A percentile compares a stretch with the other conserved stretches of the same genome.
Evolutionary conservation across 331 rosid genomes (phyloP).

Genomic region (Ulmus americana): DNA sequence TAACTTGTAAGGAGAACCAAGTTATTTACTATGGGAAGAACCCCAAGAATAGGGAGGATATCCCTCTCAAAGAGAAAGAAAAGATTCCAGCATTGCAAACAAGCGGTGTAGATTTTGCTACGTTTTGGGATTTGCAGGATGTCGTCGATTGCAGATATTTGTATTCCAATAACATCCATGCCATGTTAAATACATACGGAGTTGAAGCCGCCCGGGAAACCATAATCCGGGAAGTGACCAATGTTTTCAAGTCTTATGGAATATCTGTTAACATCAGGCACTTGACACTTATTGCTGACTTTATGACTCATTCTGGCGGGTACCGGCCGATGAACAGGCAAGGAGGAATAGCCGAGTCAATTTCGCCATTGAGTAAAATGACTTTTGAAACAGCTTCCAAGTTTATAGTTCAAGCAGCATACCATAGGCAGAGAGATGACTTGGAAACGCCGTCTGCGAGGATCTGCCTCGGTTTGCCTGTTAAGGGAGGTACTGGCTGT

Average conservation of each 20-base stretch:
- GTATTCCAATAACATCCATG: constrained; percentile 66
- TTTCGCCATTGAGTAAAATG: constrained; percentile 76
- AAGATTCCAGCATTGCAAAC: constrained; percentile 69
- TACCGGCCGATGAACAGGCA: constrained; percentile 66
- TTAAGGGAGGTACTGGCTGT: constrained; percentile 78
- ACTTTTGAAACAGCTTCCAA: constrained; percentile 78
- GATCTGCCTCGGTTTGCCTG: constrained; percentile 85
- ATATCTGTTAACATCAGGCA: constrained; percentile 65
- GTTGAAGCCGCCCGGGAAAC: constrained; percentile 90
- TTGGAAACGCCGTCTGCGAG: constrained; percentile 88
- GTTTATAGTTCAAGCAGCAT: constrained; percentile 80
- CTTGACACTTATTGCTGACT: constrained; percentile 37
- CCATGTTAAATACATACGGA: constrained; percentile 62
- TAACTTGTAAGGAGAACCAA: constrained; percentile 67
- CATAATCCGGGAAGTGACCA: constrained; percentile 66
- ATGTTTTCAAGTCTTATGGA: constrained; percentile 77
- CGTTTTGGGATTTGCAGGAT: constrained; percentile 64
- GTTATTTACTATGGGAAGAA: constrained; percentile 64
- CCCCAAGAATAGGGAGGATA: constrained; percentile 34
- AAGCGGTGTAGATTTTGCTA: constrained; percentile 62
- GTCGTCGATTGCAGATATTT: constrained; percentile 59
- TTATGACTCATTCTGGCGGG: constrained; percentile 69
- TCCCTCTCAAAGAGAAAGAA: constrained; percentile 48
- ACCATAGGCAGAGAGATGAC: constrained; percentile 57
- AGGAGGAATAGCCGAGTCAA: constrained; percentile 61